Percentiles rank a stretch among this genome's conserved stretches.
These are phyloP conservation scores for Bipolaris victoriae DNA, from an alignment of 2,329 filamentous ascomycete species.

Conservation along the genomic window DNA sequence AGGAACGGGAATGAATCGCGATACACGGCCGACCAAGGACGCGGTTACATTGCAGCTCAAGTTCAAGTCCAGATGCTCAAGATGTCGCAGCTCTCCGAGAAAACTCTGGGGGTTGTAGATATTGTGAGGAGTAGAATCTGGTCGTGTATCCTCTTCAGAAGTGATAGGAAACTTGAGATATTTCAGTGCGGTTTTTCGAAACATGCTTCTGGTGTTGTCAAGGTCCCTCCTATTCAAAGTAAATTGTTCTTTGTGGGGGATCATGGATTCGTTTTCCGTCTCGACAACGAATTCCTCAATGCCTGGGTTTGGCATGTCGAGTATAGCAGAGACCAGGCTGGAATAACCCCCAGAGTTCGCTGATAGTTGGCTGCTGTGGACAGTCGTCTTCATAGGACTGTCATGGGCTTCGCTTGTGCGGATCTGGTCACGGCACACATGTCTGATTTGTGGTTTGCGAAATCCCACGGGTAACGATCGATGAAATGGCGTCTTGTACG, in stretches of 20 bases:
- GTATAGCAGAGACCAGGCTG: conserved; percentile 30
- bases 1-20: conserved; percentile 7
- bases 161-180: conserved; percentile 16
- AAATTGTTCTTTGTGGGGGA: conserved; percentile 14
- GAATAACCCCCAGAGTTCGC: conserved; percentile 44
- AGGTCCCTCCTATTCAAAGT: conserved; percentile 6
- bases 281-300: conserved; percentile 50
- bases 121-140: neutral
- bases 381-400: neutral
- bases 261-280: conserved; percentile 16
- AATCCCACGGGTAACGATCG: conserved; percentile 51
- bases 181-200: conserved; percentile 12
- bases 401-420: neutral
- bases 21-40: neutral
- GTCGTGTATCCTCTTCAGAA: neutral
- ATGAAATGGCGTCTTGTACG: conserved; percentile 54
- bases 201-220: conserved; percentile 16
- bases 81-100: conserved; percentile 7
- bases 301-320: conserved; percentile 29
- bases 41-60: conserved; percentile 1
- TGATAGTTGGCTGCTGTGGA: neutral
- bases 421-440: conserved; percentile 26
- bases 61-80: conserved; percentile 23
- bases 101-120: neutral
- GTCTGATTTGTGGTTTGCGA: conserved; percentile 48